Percentiles rank a stretch among this genome's conserved stretches.
Conservation (phyloP, 2,329 filamentous ascomycete genomes). For the Coniochaeta ligniaria region DNA sequence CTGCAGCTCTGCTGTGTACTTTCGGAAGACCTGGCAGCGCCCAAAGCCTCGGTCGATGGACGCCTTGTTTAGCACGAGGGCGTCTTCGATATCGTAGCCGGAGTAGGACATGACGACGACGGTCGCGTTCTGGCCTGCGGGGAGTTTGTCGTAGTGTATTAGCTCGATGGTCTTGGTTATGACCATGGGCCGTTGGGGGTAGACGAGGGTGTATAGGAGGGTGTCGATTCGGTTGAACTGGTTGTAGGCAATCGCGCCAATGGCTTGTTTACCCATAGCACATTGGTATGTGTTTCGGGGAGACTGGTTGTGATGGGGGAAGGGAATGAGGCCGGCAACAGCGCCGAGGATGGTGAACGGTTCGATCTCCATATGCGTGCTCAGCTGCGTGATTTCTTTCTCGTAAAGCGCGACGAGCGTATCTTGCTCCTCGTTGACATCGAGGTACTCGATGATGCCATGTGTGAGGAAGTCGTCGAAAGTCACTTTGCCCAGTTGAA, state of each 20-base stretch:
- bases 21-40: constrained; percentile 95
- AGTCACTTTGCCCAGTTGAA: constrained; percentile 75
- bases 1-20: constrained; percentile 80
- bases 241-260: constrained; percentile 96
- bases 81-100: constrained; percentile 98
- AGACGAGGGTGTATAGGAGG: constrained; percentile 91
- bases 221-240: constrained; percentile 97
- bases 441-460: constrained; percentile 91
- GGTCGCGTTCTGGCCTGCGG: constrained; percentile 92
- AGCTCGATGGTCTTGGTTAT: constrained; percentile 96
- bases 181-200: constrained; percentile 95
- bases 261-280: constrained; percentile 99
- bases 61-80: constrained; percentile 91
- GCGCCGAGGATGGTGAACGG: constrained; percentile 95
- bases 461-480: constrained; percentile 92
- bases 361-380: constrained; percentile 95
- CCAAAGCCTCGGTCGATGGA: constrained; percentile 93
- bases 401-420: constrained; percentile 89
- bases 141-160: constrained; percentile 94
- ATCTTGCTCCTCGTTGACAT: constrained; percentile 98
- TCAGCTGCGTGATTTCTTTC: constrained; percentile 70
- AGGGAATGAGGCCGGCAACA: constrained; percentile 92
- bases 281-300: constrained; percentile 98
- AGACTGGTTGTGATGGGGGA: constrained; percentile 98
- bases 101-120: constrained; percentile 99